phyloP scores from a whole-genome alignment of 345 rosid species.

The Gynandropsis gynandra region DNA sequence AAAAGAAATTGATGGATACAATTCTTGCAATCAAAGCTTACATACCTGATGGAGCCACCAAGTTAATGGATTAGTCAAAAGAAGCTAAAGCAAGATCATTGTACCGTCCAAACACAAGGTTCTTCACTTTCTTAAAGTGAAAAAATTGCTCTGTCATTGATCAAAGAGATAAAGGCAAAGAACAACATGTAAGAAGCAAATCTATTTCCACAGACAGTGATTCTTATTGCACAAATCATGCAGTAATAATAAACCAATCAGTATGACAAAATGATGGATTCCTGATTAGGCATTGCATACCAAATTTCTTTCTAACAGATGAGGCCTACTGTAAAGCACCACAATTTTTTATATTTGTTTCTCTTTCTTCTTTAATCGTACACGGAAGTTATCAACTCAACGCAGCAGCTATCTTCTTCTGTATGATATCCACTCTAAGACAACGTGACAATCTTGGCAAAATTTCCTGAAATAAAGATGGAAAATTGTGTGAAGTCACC shows the following conservation, averaged over 20 bases:
- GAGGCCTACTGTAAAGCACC: conserved; percentile 3
- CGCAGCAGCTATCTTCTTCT: conserved; percentile 69
- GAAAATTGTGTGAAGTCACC: not conserved
- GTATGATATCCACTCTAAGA: conserved; percentile 56
- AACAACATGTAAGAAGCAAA: conserved; percentile 10
- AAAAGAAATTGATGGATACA: conserved; percentile 15
- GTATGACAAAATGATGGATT: conserved; percentile 4
- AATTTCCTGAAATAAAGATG: conserved; percentile 31
- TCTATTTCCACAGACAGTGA: conserved; percentile 5
- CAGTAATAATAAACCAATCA: conserved; percentile 7
- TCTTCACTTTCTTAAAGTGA: conserved; percentile 17
- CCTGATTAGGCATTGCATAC: not conserved
- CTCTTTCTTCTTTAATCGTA: conserved; percentile 2
- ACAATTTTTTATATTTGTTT: conserved; percentile 8
- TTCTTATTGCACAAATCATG: not conserved
- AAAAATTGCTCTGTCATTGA: conserved; percentile 9
- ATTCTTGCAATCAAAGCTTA: conserved; percentile 14
- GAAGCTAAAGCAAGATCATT: conserved; percentile 16
- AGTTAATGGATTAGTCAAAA: conserved; percentile 35
- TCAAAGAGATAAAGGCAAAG: not conserved
- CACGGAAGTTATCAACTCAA: conserved; percentile 34
- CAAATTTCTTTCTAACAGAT: conserved; percentile 19
- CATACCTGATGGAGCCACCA: conserved; percentile 10
- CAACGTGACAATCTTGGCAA: conserved; percentile 69
- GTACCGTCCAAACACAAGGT: conserved; percentile 7